Base-by-base conservation (phyloP, 2,329 filamentous ascomycete species). In the Cladosporium sp. region DNA sequence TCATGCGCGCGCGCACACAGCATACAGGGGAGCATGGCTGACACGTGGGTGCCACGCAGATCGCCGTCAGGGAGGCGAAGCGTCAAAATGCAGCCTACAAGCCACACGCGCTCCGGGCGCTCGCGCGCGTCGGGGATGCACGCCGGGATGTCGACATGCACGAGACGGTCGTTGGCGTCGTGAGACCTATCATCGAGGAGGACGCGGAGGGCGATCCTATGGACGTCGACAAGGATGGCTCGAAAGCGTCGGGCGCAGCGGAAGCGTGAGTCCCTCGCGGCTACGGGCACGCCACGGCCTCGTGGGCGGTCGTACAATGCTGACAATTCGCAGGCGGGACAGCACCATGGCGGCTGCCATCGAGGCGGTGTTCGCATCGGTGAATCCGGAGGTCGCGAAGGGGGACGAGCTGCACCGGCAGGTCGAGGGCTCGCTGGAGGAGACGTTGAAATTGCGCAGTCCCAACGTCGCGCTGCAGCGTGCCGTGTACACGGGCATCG, bases 21-120 rank as follows among this genome's bases (percentile, higher is more conserved):
- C 35, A 38, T 14, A 14, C 34, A 49, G 49, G 54, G 22, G 22
- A 28, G 57, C 54, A 58, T 57, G 57, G 56, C 56, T 64, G 56
- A 60, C 37, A 44, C 48, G 50, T 53, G 50, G 50, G 35, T 46
- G 43, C 45, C 46, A 54, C 35, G 49, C 56, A 91, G 78, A 86
- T 95, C 58, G 81, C 81, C 4, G 68, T 92, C 13, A 81, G 92
- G 53, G 93, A 98, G 77, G 90, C 90, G 8, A 96, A 93, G 74
- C 82, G 93, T 32, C 92, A 91, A 65, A 96, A 96, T 63, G 81
- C 84, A n/a, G 76, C 77, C 7, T 98, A 97, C 69, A 82, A 87
- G 11, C 85, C 86, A 16, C 78, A 88, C 68, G 87, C 88, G 0
- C 80, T 95, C 57, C 74, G 75, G 51, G 83, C 82, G 33, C 74